Base-by-base conservation (phyloP, 768 basidiomycete species). In the Rhizopogon vulgaris region DNA sequence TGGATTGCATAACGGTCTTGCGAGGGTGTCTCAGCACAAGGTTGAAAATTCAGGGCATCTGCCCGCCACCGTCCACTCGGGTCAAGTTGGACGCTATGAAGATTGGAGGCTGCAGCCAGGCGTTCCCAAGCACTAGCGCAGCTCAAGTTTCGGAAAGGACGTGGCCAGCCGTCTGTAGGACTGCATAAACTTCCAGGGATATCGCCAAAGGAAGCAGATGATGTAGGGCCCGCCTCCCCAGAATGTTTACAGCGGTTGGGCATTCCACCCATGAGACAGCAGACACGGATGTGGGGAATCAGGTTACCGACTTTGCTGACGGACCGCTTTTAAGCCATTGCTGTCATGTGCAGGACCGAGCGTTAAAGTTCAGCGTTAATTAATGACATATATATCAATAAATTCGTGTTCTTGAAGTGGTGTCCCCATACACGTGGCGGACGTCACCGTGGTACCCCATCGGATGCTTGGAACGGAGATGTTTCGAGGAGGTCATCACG, bases 41-140 rank as follows among this genome's bases (percentile, higher is more conserved):
- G 84, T 55, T 86, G 84, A 53, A 86, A 85, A 60, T 85, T 85
- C 63, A 86, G 67, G 40, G 75, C 77, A 57, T 85, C 81, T 4
- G 76, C 82, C n/a, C 69, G 65, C 66, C 68, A 68, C 59, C 65
- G 73, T 51, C 61, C 71, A 48, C 50, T 56, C 34, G 58, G 58
- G 34, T 70, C 73, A 24, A 80, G 70, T 32, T 64, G 56, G 22
- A 70, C 58, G 47, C 67, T 75, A 45, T 79, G 78, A 0, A 80
- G 80, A 53, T 77, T 76, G 1, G 82, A 80, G 12, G 80, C 64
- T 14, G 68, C 65, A 30, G 71, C 65, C 38, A 85, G 67, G 55
- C 76, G 75, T 11, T 73, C 63, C 80, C 79, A 82, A 11, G 84
- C 67, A 39, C 78, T 76, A n/a, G 71, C 57, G 40, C 78, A 72